Evolutionary conservation across 2,329 filamentous ascomycete genomes (phyloP).

Genomic region (Aspergillus udagawae): DNA sequence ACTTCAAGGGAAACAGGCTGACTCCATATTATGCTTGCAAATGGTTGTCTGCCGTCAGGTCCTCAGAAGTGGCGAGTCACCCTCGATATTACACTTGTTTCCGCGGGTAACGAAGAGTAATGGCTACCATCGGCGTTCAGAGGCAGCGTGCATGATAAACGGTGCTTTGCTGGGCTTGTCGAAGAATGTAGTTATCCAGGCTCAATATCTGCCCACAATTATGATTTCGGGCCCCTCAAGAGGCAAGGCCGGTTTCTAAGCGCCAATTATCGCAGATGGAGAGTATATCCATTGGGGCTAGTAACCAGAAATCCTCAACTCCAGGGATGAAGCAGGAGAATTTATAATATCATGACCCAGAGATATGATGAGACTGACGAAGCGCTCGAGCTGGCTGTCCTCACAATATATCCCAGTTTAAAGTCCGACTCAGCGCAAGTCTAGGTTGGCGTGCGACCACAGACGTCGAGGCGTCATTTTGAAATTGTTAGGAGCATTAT

Average conservation of each 20-base stretch:
- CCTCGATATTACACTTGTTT: not conserved
- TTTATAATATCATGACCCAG: too few species aligned
- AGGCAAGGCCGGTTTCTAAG: not conserved
- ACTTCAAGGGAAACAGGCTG: not conserved
- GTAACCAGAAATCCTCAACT: not conserved
- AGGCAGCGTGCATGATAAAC: not conserved
- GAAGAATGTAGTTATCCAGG: not conserved
- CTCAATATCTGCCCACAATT: not conserved
- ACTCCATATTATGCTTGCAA: not conserved
- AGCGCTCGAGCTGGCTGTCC: too few species aligned
- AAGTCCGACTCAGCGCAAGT: too few species aligned
- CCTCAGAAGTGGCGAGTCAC: not conserved
- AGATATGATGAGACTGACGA: too few species aligned
- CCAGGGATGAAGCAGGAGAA: too few species aligned
- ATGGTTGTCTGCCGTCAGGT: not conserved
- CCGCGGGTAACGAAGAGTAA: not conserved
- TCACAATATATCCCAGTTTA: too few species aligned
- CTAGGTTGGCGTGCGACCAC: too few species aligned
- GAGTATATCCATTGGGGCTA: not conserved
- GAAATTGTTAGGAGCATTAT: too few species aligned
- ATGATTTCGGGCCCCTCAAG: not conserved
- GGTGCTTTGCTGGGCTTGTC: too few species aligned
- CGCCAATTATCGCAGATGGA: not conserved
- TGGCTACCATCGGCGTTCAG: conserved; percentile 7
- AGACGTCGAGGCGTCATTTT: too few species aligned